phyloP scores from a whole-genome alignment of 2,329 filamentous ascomycete species.

The Colletotrichum sp. region DNA sequence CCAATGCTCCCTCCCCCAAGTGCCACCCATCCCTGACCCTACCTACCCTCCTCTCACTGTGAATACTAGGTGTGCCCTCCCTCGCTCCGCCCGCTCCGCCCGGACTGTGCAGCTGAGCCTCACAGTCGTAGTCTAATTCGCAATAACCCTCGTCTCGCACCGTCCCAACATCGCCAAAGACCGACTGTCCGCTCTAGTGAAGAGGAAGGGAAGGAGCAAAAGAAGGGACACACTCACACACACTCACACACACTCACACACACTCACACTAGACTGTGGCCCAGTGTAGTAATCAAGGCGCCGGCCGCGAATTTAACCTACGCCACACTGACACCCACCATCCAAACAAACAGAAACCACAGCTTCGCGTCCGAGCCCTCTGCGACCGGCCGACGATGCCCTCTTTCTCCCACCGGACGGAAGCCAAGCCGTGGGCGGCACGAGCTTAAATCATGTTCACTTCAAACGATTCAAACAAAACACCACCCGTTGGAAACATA shows the following conservation, averaged over 20 bases:
- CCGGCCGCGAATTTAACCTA: not conserved
- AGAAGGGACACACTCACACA: not conserved
- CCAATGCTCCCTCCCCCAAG: not conserved
- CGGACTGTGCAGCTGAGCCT: conserved; percentile 11
- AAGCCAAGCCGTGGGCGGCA: not conserved
- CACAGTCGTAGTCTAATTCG: not conserved
- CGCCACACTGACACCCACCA: conserved; percentile 15
- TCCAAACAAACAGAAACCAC: conserved; percentile 11
- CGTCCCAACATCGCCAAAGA: not conserved
- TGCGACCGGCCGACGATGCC: not conserved
- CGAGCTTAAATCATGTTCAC: not conserved
- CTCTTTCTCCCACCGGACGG: not conserved
- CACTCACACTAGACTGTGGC: not conserved
- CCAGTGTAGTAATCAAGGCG: not conserved
- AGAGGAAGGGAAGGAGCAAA: not conserved
- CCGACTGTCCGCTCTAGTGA: not conserved
- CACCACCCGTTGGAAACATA: not conserved
- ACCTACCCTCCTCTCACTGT: not conserved
- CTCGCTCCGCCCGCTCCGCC: conserved; percentile 5
- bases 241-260: not conserved
- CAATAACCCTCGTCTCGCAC: not conserved
- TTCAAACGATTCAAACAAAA: not conserved
- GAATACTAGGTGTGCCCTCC: not conserved
- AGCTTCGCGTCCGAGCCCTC: conserved; percentile 3
- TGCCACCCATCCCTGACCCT: not conserved